Base-by-base conservation (phyloP, 2,329 filamentous ascomycete species). In the Aureobasidium sp. region DNA sequence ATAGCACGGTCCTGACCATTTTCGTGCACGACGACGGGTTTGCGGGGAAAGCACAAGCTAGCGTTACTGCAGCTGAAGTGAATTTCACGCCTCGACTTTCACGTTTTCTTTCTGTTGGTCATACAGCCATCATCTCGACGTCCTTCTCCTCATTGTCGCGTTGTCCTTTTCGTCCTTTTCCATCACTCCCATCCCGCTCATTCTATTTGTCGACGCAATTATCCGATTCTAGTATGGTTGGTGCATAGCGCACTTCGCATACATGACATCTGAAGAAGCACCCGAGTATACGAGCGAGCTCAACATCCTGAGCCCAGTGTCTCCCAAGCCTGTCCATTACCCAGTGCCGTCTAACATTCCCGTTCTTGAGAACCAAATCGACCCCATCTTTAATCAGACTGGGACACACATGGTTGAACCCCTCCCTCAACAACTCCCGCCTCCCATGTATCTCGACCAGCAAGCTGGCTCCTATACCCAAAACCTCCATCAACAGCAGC, bases 291-390 rank as follows among this genome's bases (percentile, higher is more conserved):
- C 82, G 71, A 84, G 84, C 76, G 82, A 85, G 73, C 82, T 82
- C 27, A 66, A 65, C 26, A 41, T 72, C 67, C 76, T 87, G 70
- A 87, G 85, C 71, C 87, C 87, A 66, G 84, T 87, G 71, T 89
- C 86, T 72, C 87, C 87, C 70, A 85, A 86, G 69, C 87, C 87
- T 67, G 75, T 88, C 68, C 85, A 89, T 74, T 78, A 86, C 67
- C 82, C 86, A 67, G 83, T 87, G 73, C 85, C 86, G 59, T 81
- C 84, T 68, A 87, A 84, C 67, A 88, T 89, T 64, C 85, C 87
- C 63, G 82, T 90, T 61, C 78, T 89, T 70, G 82, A 86, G 71
- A 85, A 87, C 71, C 86, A 88, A 76, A 89, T 85, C 82, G 86
- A 90, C 75, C 84, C 85, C 61, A 77, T 82, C 68, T 87, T 88